Base-by-base conservation (phyloP, 805 yeast genomes). In the Candida maesae region DNA sequence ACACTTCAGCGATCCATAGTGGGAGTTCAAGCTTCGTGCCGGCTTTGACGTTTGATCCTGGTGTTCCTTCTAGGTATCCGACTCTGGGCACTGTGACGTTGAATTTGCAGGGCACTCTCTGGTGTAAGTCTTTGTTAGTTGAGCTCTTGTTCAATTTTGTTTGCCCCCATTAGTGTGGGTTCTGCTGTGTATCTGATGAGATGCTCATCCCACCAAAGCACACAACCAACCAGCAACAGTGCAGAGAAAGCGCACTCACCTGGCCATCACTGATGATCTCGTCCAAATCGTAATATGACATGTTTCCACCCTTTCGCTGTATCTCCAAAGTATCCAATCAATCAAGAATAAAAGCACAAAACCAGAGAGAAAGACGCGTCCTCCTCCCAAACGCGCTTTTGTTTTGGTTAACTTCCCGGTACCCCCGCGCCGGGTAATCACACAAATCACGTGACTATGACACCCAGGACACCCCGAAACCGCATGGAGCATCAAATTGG, bases 61-160 rank as follows among this genome's bases (percentile, higher is more conserved):
- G 85, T 45, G 82, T 78, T 7, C 90, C 88, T 54, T 84, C 90
- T 6, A 91, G 67, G 55, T 82, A 87, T 3, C 96, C 97, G n/a
- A 91, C 66, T 0, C 93, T 91, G 0, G 95, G 95, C 7, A 88
- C 82, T 0, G 82, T 73, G 34, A 81, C 74, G 49, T 83, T 81
- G 66, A 90, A 88, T 39, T 74, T 77, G 55, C 91, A 79, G 0
- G 96, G 96, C 7, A 90, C 66, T 55, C 80, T 81, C 67, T 71
- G 45, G 7, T 21, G 24, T 21, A 10, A 10, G 24, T 23, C 13
- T 5, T 4, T 14, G 15, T 11, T 5, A 16, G 42, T 36, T 20
- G 28, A 43, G 24, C 24, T 21, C 10, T 8, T 21, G 7, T 10
- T 8, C 10, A 21, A 8, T 7, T 7, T 21, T 21, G 24, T 10